Conservation (phyloP, 495 filamentous ascomycete genomes). For the Hyaloscypha finlandica region DNA sequence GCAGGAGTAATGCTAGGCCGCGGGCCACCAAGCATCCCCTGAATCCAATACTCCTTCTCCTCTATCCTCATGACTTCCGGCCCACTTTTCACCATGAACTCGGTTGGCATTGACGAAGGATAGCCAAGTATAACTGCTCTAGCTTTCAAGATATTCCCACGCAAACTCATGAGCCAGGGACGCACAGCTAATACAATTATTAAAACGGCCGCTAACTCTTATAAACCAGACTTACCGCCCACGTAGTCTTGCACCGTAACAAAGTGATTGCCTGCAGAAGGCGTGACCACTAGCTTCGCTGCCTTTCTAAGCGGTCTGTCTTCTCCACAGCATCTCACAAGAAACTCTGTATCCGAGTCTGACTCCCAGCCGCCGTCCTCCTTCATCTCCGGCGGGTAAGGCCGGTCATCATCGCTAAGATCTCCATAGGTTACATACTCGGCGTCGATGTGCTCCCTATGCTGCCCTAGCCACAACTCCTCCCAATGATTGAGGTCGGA, state of each 20-base stretch:
- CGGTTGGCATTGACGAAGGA: not conserved
- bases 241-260: slow-evolving; percentile 33
- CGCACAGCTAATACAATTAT: slow-evolving; percentile 25
- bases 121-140: not conserved
- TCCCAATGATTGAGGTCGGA: slow-evolving; percentile 30
- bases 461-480: slow-evolving; percentile 20
- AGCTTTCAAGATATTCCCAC: slow-evolving; percentile 26
- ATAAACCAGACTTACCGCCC: not conserved
- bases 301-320: slow-evolving; percentile 26
- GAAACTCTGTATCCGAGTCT: slow-evolving; percentile 13
- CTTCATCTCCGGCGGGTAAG: not conserved
- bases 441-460: slow-evolving; percentile 11
- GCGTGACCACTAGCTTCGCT: slow-evolving; percentile 16
- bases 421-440: slow-evolving; percentile 28
- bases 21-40: not conserved
- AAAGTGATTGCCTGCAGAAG: slow-evolving; percentile 14
- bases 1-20: not conserved
- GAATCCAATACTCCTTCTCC: not conserved
- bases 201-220: not conserved
- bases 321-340: slow-evolving; percentile 25
- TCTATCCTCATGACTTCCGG: not conserved
- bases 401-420: slow-evolving; percentile 26
- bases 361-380: slow-evolving; percentile 28
- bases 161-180: slow-evolving; percentile 32
- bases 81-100: slow-evolving; percentile 8